Evolutionary conservation across 495 filamentous ascomycete genomes (phyloP).

Genomic region (Aspergillus haitiensis): DNA sequence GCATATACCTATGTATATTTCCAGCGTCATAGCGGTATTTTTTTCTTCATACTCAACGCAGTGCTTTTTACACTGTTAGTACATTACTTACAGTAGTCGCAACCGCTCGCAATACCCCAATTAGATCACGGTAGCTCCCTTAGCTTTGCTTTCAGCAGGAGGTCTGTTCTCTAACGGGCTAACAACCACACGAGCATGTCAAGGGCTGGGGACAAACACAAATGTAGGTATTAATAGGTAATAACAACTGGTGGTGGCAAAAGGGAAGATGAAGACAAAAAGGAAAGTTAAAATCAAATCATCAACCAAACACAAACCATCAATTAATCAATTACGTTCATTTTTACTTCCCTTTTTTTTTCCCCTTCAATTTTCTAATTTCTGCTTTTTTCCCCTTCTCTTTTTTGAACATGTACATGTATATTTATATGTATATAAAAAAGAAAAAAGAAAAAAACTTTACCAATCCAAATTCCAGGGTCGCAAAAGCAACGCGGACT

Average conservation of each 20-base stretch:
- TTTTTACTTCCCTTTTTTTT: not conserved
- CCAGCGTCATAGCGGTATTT: no score
- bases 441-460: not conserved
- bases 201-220: constrained; percentile 15
- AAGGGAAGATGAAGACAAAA: not conserved
- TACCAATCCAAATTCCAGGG: not conserved
- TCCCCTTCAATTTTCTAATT: not conserved
- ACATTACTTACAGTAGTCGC: constrained; percentile 9
- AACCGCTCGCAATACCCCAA: constrained; percentile 7
- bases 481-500: no score
- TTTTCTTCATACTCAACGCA: no score
- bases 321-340: not conserved
- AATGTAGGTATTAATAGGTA: not conserved
- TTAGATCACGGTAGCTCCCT: not conserved
- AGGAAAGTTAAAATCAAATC: not conserved
- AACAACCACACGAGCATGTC: constrained; percentile 16
- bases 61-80: not conserved
- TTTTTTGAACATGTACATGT: not conserved
- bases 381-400: not conserved
- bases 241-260: constrained; percentile 11
- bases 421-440: not conserved
- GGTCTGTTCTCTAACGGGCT: constrained; percentile 22
- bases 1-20: no score
- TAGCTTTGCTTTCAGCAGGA: constrained; percentile 17
- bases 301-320: not conserved